Base-by-base conservation (phyloP, 148 eudicot genomes). In the Arctostaphylos glauca region DNA sequence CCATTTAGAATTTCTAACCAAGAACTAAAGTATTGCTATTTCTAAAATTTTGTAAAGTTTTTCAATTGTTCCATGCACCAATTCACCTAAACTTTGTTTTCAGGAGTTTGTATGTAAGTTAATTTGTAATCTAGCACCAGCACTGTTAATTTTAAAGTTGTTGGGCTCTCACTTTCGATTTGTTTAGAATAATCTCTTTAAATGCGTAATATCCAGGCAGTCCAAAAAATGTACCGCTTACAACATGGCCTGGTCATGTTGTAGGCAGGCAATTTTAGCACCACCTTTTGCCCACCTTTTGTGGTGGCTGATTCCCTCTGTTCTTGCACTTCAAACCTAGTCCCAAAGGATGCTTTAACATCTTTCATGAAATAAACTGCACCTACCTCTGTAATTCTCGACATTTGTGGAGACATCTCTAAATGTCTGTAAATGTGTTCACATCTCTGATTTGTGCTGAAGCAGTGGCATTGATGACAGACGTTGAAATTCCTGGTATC, bases 241-340 rank as follows among this genome's bases (percentile, higher is more conserved):
- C 23, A 59, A 19, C 23, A 19, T 1, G 23, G 64, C 3, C n/a
- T 19, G 21, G 21, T 2, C 15, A 19, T 4, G n/a, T 16, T 3
- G 64, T 59, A 56, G 19, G 21, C 38, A 13, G 74, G 47, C 74
- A 16, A 16, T 5, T 12, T 66, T 70, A 6, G 48, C 74, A 15
- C 74, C 49, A 70, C 48, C 7, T 70, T 6, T 70, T 70, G 14
- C 5, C 74, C 49, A 70, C 48, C 7, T 70, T 6, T 70, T 70
- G 14, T 14, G 48, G 74, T 38, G 74, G 81, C 84, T 15, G 41
- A 80, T 59, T 64, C 21, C 9, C 59, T 31, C 62, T 31, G n/a
- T 52, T 5, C 16, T 25, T 4, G 3, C 41, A 25, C 21, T 6
- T 78, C 18, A 9, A 18, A 80, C 60, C 25, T 80, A 50, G 44